Percentiles rank a stretch among this genome's conserved stretches.
These are phyloP conservation scores for Paecilomyces variotii DNA, from an alignment of 2,329 filamentous ascomycete genomes.

Conservation along the genomic window DNA sequence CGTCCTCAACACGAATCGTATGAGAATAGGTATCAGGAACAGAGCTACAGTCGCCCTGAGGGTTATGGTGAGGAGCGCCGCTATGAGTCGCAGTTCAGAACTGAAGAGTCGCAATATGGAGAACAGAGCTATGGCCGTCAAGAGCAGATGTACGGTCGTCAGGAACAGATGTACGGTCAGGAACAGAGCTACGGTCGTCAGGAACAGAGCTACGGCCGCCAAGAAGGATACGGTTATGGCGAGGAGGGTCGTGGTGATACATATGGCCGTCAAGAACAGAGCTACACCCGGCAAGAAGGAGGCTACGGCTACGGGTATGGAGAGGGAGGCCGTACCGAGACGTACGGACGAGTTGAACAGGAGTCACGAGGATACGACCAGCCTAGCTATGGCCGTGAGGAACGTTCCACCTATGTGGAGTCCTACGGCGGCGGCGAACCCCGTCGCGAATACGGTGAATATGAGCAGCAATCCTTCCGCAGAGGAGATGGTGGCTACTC, in stretches of 20 bases:
- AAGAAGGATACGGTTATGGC: too few relatives aligned
- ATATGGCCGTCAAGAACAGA: too few relatives aligned
- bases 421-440: not conserved
- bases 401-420: not conserved
- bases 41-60: conserved; percentile 7
- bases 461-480: not conserved
- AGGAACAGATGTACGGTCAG: too few relatives aligned
- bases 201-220: too few relatives aligned
- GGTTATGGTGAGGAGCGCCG: conserved; percentile 10
- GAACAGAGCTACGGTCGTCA: too few relatives aligned
- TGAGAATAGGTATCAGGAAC: not conserved
- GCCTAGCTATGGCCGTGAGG: conserved; percentile 1
- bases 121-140: not conserved
- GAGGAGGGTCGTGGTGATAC: too few relatives aligned
- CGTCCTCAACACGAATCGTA: not conserved
- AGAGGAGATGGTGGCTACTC: conserved; percentile 2
- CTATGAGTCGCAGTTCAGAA: not conserved
- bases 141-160: too few relatives aligned
- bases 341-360: conserved; percentile 9
- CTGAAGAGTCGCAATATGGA: not conserved
- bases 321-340: not conserved
- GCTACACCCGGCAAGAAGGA: too few relatives aligned
- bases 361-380: not conserved
- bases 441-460: not conserved
- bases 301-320: too few relatives aligned